A percentile compares a stretch with the other conserved stretches of the same genome.
These are phyloP conservation scores for Leucoagaricus sp. DNA, from an alignment of 1,284 basidiomycete genomes.

Conservation along the genomic window DNA sequence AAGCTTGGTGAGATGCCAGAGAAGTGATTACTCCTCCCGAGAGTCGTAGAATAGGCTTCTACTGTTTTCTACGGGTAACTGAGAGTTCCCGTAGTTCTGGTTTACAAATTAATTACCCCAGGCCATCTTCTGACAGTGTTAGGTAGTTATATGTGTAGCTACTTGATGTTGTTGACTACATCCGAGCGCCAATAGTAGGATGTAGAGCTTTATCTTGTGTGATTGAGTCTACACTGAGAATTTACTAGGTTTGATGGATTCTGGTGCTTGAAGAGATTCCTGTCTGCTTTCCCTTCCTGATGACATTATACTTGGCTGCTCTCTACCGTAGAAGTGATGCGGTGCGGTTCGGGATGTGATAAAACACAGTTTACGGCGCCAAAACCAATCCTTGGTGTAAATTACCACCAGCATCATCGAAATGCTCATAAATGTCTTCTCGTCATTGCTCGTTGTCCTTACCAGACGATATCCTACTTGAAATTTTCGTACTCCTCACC, in stretches of 20 bases:
- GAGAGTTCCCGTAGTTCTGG: not conserved
- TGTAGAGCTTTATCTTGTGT: slow-evolving; percentile 9
- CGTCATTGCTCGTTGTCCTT: not conserved
- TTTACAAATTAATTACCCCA: slow-evolving; percentile 15
- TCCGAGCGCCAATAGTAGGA: slow-evolving; percentile 15
- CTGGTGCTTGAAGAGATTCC: too few relatives aligned
- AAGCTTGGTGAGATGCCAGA: not conserved
- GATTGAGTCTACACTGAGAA: not conserved
- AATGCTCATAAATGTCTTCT: too few relatives aligned
- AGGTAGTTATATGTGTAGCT: slow-evolving; percentile 8
- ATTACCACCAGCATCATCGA: too few relatives aligned
- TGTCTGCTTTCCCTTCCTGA: too few relatives aligned
- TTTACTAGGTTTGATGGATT: too few relatives aligned
- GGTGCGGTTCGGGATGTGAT: too few relatives aligned
- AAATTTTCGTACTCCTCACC: not conserved
- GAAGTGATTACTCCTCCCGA: not conserved
- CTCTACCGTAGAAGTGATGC: too few relatives aligned
- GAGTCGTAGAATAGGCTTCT: not conserved
- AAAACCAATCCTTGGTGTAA: too few relatives aligned
- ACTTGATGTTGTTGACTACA: slow-evolving; percentile 14
- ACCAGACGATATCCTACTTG: not conserved
- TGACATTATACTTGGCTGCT: too few relatives aligned
- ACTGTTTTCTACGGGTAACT: not conserved
- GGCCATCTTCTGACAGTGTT: slow-evolving; percentile 11
- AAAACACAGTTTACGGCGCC: too few relatives aligned